A percentile compares a stretch with the other conserved stretches of the same genome.
phyloP scores from a whole-genome alignment of 2,329 filamentous ascomycete genomes.

The Drechslerella stenobrocha region DNA sequence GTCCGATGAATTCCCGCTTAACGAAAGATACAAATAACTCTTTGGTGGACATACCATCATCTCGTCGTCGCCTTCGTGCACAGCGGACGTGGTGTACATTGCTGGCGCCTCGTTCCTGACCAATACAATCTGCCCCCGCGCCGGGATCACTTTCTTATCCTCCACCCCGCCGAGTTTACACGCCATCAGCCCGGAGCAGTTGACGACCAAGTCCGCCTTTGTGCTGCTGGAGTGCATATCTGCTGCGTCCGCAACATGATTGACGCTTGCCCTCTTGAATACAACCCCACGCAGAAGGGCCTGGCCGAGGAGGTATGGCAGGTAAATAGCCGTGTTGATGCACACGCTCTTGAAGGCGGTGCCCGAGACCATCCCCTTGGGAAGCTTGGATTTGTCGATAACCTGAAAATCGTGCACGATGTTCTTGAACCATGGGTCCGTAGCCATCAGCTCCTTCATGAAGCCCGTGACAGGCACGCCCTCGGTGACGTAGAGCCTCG shows the following conservation, averaged over 20 bases:
- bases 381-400: conserved; percentile 51
- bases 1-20: neutral
- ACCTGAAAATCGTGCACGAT: conserved; percentile 65
- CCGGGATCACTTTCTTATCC: conserved; percentile 73
- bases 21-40: conserved; percentile 1
- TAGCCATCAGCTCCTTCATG: conserved; percentile 69
- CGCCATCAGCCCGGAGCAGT: conserved; percentile 79
- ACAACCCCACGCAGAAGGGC: conserved; percentile 73
- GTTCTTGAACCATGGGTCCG: conserved; percentile 73
- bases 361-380: conserved; percentile 69
- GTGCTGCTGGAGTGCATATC: conserved; percentile 63
- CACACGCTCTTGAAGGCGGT: conserved; percentile 81
- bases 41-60: conserved; percentile 57
- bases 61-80: conserved; percentile 73
- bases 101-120: conserved; percentile 75
- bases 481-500: conserved; percentile 32
- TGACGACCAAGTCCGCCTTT: conserved; percentile 72
- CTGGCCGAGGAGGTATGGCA: conserved; percentile 80
- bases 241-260: conserved; percentile 74
- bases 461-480: conserved; percentile 55
- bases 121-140: conserved; percentile 79
- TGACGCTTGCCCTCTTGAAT: conserved; percentile 66
- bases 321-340: conserved; percentile 86
- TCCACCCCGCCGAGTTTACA: conserved; percentile 77
- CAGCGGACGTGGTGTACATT: conserved; percentile 72